Base-by-base conservation (phyloP, 2,329 filamentous ascomycete genomes). In the Tolypocladium nubicola region DNA sequence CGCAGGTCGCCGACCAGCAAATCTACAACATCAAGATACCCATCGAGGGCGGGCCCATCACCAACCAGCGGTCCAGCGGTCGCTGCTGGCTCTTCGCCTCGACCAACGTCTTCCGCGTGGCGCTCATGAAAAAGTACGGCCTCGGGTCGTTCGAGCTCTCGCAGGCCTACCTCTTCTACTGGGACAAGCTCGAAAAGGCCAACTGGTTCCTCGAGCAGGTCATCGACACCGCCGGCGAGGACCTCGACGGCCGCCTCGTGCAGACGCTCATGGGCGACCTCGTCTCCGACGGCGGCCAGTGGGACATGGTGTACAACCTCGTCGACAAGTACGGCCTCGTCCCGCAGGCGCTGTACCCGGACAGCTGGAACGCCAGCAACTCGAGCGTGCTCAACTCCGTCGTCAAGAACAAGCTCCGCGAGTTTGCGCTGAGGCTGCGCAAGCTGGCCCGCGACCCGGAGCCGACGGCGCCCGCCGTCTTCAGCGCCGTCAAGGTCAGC, bases 71-170 rank as follows among this genome's bases (percentile, higher is more conserved):
- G 39, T 82, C 82, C 9, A 91, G 87, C 2, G 91, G 90, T 9
- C 81, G 91, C 61, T 96, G 91, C 77, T 96, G 91, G 91, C 82
- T 96, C 61, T 96, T 96, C 65, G 91, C 91, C 1, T 84, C 88
- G 5, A 94, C 89, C n/a, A 96, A 96, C 65, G 86, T 95, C 57
- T 94, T 96, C 74, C 87, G 91, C 35, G 81, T 96, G n/a, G 87
- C 90, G 1, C 78, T 96, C 52, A 93, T 94, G 87, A 87, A 89
- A 72, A 86, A 86, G 65, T 88, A 95, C 71, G 83, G 85, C 61
- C 81, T 96, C 23, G 81, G 85, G 52, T 78, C 81, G 56, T 95
- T 96, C 66, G 89, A 96, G 76, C 78, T 96, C n/a, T 91, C 87
- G 37, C 91, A 96, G 72, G 79, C 86, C 1, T 95, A 95, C 66